A percentile compares a stretch with the other conserved stretches of the same genome.
These are phyloP conservation scores for Cordia subcordata DNA, from an alignment of 257 asterid genomes.

Conservation along the genomic window DNA sequence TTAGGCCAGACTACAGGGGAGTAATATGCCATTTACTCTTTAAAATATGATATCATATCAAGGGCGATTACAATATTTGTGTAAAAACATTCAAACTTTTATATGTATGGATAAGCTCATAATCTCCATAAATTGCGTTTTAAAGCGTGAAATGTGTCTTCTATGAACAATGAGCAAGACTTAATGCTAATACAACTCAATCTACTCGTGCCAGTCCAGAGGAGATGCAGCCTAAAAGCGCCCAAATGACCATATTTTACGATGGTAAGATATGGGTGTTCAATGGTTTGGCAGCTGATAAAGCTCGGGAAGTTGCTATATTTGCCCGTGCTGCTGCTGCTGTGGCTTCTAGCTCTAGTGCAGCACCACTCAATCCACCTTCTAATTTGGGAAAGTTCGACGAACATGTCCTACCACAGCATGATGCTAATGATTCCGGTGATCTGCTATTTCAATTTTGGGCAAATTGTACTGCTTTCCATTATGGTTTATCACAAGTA, in stretches of 20 bases:
- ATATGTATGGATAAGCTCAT: no score
- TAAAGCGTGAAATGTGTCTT: no score
- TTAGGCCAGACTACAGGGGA: no score
- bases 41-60: no score
- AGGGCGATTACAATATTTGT: no score
- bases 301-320: slow-evolving; percentile 41
- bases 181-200: background rate
- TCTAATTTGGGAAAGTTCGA: background rate
- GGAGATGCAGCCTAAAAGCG: slow-evolving; percentile 25
- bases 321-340: slow-evolving; percentile 32
- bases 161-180: background rate
- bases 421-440: slow-evolving; percentile 44
- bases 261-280: slow-evolving; percentile 57
- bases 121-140: no score
- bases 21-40: no score
- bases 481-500: no score
- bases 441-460: background rate
- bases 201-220: slow-evolving; percentile 32
- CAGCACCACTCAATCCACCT: background rate
- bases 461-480: background rate
- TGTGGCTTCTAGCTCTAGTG: slow-evolving; percentile 11
- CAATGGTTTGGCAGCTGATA: slow-evolving; percentile 50
- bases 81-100: no score
- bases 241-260: slow-evolving; percentile 71
- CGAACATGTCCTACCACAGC: slow-evolving; percentile 13